Evolutionary conservation across 2,329 filamentous ascomycete genomes (phyloP).

Genomic region (Trichophyton rubrum): DNA sequence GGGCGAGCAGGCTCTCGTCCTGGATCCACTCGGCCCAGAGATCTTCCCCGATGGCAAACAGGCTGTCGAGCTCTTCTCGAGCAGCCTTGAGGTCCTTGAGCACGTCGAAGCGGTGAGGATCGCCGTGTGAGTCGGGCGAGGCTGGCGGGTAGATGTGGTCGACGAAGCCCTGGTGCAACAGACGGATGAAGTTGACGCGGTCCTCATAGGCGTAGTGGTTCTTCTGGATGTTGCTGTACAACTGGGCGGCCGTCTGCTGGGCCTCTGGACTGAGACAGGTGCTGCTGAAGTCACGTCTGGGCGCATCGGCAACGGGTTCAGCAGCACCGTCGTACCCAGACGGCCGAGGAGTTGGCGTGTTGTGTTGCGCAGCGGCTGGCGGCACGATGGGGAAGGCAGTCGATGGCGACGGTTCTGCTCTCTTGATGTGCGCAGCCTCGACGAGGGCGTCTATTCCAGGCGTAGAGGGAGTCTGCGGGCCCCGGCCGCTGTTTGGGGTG

Average conservation of each 20-base stretch:
- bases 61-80: conserved; percentile 47
- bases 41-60: conserved; percentile 51
- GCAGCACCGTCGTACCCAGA: conserved; percentile 31
- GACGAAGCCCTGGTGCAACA: conserved; percentile 36
- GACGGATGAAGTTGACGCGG: conserved; percentile 35
- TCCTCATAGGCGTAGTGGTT: conserved; percentile 37
- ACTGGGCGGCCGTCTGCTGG: conserved; percentile 29
- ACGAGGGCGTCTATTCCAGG: conserved; percentile 39
- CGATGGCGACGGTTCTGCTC: conserved; percentile 19
- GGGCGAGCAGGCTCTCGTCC: conserved; percentile 48
- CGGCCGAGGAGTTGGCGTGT: conserved; percentile 12
- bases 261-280: conserved; percentile 32
- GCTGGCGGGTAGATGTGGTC: conserved; percentile 37
- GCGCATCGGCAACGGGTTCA: conserved; percentile 25
- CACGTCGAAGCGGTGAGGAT: conserved; percentile 35
- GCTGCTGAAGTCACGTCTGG: conserved; percentile 30
- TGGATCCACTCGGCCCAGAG: conserved; percentile 52
- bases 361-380: conserved; percentile 26
- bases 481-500: not conserved
- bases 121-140: conserved; percentile 33
- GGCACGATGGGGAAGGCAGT: conserved; percentile 28
- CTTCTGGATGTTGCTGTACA: conserved; percentile 33
- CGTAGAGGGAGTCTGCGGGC: conserved; percentile 22
- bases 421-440: conserved; percentile 29
- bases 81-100: conserved; percentile 36